Conservation (phyloP, 2,329 filamentous ascomycete genomes). For the Curvularia spicifera region DNA sequence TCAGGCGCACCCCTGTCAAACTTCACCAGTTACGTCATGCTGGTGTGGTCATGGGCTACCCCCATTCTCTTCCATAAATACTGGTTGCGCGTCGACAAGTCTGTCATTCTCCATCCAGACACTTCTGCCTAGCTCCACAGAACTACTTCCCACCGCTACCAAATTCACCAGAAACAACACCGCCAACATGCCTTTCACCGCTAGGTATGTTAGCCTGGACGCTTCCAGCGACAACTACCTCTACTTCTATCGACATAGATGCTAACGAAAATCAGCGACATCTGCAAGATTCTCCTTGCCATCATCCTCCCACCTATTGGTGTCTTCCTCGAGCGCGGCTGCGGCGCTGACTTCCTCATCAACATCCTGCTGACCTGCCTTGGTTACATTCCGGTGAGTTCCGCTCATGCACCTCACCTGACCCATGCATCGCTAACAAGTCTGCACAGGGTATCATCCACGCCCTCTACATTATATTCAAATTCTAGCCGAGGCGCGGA, state of each 20-base stretch:
- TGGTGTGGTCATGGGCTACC: slow-evolving; percentile 27
- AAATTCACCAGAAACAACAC: slow-evolving; percentile 18
- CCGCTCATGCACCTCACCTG: not conserved
- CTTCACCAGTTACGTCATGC: slow-evolving; percentile 23
- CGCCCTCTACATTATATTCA: slow-evolving; percentile 91
- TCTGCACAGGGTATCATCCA: slow-evolving; percentile 73
- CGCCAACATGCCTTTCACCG: slow-evolving; percentile 66
- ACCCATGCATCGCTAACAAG: slow-evolving; percentile 19
- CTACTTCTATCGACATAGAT: slow-evolving; percentile 2
- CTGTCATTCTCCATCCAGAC: slow-evolving; percentile 7
- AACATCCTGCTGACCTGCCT: slow-evolving; percentile 80
- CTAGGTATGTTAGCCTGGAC: slow-evolving; percentile 53
- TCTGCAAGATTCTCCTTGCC: slow-evolving; percentile 86
- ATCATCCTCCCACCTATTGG: slow-evolving; percentile 87
- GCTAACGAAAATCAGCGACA: slow-evolving; percentile 58
- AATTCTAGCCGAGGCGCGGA: slow-evolving; percentile 66
- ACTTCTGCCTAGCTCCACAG: slow-evolving; percentile 1
- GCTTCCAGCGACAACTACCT: not conserved
- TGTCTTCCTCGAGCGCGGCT: slow-evolving; percentile 93
- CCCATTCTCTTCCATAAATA: slow-evolving; percentile 37
- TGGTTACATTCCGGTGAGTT: slow-evolving; percentile 64
- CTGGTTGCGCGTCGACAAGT: slow-evolving; percentile 16
- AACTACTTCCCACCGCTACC: not conserved
- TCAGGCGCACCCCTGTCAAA: slow-evolving; percentile 9
- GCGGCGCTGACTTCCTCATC: slow-evolving; percentile 85